Base-by-base conservation (phyloP, 2,329 filamentous ascomycete species). In the Neodidymelliopsis sp. region DNA sequence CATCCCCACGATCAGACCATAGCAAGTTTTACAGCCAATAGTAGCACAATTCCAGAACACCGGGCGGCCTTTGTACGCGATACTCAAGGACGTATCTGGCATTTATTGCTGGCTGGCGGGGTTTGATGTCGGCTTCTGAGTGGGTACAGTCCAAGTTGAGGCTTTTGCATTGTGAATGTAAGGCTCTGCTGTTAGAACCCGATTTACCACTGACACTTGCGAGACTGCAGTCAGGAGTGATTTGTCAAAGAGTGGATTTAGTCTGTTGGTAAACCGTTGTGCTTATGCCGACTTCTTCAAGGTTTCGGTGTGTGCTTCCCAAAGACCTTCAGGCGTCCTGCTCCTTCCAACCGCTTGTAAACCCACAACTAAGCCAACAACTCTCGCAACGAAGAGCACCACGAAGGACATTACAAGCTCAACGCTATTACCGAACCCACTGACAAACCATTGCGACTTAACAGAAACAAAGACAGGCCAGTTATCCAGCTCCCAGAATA, bases 401-500 rank as follows among this genome's bases (percentile, higher is more conserved):
- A 46, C 13, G 13, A 51, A 46, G 4, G 52, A 46, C 12, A 39
- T 23, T 3, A 41, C 6, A n/a, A 51, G 28, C 18, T 58, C 53
- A 8, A 22, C 15, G 4, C 11, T 11, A 11, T 44, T 16, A 15
- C 13, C 29, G 0, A 45, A 4, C 10, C 23, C 18, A 22, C 4
- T n/a, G 18, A 10, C 10, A 10, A 2, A 5, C 11, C 11, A 34
- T 3, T n/a, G 9, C 6, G 5, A n/a, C 10, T 15, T 22, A 6
- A 22, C 12, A n/a, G n/a, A n/a, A 12, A 60, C 4, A 11, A 72
- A 55, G 15, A 71, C 57, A 10, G 69, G 67, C 51, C 54, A 70
- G 47, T 70, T 72, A 47, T 72, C 68, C 43, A 70, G 35, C 6
- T 62, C 56, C 47, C 55, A 56, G 30, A 71, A 72, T 2, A 71